phyloP scores from a whole-genome alignment of 805 yeast genomes.

The Teunomyces tritomae region DNA sequence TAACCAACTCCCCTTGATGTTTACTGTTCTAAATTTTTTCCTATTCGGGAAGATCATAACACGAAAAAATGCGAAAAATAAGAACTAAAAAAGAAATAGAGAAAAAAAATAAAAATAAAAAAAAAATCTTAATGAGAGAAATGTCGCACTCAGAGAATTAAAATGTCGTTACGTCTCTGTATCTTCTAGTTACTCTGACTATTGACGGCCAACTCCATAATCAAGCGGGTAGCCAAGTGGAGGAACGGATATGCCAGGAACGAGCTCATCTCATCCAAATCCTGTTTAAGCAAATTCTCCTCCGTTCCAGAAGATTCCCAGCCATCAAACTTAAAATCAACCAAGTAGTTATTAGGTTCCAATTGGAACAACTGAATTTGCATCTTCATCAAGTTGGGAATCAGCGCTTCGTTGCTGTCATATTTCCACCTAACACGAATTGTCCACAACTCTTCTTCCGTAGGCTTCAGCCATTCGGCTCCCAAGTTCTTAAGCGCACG shows the following conservation, averaged over 20 bases:
- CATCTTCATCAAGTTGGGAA: slow-evolving; percentile 89
- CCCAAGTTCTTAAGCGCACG: slow-evolving; percentile 90
- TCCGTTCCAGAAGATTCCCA: slow-evolving; percentile 60
- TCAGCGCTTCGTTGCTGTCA: slow-evolving; percentile 23
- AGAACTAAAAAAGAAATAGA: background rate
- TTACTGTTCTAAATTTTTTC: slow-evolving; percentile 8
- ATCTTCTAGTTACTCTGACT: slow-evolving; percentile 51
- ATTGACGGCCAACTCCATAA: slow-evolving; percentile 96
- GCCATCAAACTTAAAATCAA: slow-evolving; percentile 96
- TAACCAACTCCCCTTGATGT: slow-evolving; percentile 2
- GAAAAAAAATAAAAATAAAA: background rate
- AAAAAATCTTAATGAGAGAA: background rate
- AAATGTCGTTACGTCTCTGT: background rate
- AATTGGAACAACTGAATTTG: slow-evolving; percentile 93
- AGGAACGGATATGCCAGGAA: slow-evolving; percentile 94
- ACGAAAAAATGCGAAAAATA: background rate
- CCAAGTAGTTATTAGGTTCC: slow-evolving; percentile 93
- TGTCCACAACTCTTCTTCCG: slow-evolving; percentile 95
- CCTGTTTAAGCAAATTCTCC: slow-evolving; percentile 29
- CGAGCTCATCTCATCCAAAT: slow-evolving; percentile 74
- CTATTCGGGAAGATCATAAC: slow-evolving; percentile 6
- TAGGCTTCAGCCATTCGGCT: slow-evolving; percentile 96
- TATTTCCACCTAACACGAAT: slow-evolving; percentile 93
- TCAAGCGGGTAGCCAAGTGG: slow-evolving; percentile 85
- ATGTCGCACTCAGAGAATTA: background rate